Percentiles rank a stretch among this genome's conserved stretches.
Evolutionary conservation across 1,284 basidiomycete species (phyloP).

Genomic region (Cutaneotrichosporon sp.): DNA sequence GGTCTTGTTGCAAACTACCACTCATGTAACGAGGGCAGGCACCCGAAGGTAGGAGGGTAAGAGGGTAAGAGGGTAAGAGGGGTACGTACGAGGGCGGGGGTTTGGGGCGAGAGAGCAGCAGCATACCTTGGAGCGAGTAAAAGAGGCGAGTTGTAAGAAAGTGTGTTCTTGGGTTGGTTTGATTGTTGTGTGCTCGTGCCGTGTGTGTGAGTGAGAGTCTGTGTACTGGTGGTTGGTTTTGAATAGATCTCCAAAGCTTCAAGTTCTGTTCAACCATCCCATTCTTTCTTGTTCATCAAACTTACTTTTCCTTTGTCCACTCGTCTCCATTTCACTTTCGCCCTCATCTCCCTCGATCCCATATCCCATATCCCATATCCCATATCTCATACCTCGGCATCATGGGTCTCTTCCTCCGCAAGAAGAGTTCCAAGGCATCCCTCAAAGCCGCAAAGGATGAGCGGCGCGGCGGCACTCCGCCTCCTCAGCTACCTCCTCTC

Average conservation of each 20-base stretch:
- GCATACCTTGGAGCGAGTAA: background rate
- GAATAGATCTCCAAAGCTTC: background rate
- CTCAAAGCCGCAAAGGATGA: conserved; percentile 21
- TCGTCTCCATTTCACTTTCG: background rate
- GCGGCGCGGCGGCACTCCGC: conserved; percentile 17
- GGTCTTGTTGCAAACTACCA: too few relatives aligned
- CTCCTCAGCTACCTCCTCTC: conserved; percentile 26
- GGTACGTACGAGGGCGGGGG: too few relatives aligned
- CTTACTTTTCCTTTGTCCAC: background rate
- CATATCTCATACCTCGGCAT: background rate
- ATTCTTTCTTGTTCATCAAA: background rate
- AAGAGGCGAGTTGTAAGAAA: background rate
- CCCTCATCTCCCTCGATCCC: too few relatives aligned
- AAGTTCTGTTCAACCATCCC: background rate
- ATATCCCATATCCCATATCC: background rate
- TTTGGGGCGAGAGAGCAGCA: too few relatives aligned
- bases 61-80: background rate
- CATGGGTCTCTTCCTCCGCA: conserved; percentile 27
- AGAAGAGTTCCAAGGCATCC: conserved; percentile 19
- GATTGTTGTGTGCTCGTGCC: background rate
- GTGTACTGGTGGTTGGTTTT: background rate
- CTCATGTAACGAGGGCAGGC: background rate
- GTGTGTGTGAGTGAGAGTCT: background rate
- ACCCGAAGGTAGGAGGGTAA: background rate
- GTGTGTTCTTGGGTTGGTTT: background rate